Conservation (phyloP, 2,329 filamentous ascomycete species). For the Chrysosporium queenslandicum region DNA sequence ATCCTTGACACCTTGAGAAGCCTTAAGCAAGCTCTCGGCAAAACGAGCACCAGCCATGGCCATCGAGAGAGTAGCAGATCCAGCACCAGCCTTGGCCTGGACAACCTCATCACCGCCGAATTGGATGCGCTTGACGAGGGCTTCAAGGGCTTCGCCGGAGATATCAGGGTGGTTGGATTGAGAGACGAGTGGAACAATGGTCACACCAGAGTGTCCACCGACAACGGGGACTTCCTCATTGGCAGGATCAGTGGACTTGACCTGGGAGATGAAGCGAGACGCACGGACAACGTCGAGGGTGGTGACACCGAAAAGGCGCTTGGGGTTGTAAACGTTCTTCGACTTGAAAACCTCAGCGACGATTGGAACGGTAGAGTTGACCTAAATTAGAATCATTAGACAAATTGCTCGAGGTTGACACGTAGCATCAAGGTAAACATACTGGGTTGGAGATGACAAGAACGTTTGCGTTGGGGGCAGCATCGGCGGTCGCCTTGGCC, state of each 20-base stretch:
- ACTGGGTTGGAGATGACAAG: constrained; percentile 97
- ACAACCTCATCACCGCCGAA: constrained; percentile 99
- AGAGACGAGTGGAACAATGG: constrained; percentile 94
- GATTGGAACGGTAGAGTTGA: constrained; percentile 99
- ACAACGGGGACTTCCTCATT: constrained; percentile 93
- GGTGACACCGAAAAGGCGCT: constrained; percentile 98
- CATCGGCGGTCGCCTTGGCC: constrained; percentile 84
- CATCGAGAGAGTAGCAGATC: constrained; percentile 97
- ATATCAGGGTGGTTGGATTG: constrained; percentile 84
- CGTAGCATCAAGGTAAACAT: constrained; percentile 24
- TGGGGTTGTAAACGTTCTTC: constrained; percentile 94
- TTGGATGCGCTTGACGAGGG: constrained; percentile 88
- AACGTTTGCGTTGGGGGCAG: constrained; percentile 84
- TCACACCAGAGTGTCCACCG: constrained; percentile 94
- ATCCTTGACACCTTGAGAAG: constrained; percentile 84
- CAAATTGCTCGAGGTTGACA: background rate
- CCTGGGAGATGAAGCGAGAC: constrained; percentile 91
- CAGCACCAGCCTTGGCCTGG: constrained; percentile 96
- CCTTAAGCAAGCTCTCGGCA: constrained; percentile 88
- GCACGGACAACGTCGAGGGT: constrained; percentile 98
- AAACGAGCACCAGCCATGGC: constrained; percentile 81
- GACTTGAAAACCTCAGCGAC: constrained; percentile 94
- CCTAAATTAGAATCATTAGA: constrained; percentile 32
- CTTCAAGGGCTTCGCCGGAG: constrained; percentile 59
- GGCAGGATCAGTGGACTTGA: constrained; percentile 81